These are phyloP conservation scores for Gastrolobium villosum DNA, from an alignment of 306 rosid species.

Conservation along the genomic window DNA sequence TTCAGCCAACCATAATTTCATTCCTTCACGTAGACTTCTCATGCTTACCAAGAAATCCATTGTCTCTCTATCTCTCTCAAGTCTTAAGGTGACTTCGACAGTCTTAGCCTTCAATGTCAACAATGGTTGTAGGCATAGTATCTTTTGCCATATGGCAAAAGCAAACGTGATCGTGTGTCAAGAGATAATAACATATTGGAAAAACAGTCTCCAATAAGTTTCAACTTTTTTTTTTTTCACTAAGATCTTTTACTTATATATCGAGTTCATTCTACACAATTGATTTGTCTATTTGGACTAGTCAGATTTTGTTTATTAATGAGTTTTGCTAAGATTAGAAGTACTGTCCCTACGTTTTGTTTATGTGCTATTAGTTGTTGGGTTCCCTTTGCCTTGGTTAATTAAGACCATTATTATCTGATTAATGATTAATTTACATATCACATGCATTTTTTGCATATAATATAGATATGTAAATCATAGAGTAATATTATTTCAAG, in stretches of 20 bases:
- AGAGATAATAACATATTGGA: constrained; percentile 16
- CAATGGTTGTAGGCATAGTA: constrained; percentile 34
- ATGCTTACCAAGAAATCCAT: constrained; percentile 65
- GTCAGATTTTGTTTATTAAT: constrained; percentile 32
- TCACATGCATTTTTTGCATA: too few relatives aligned
- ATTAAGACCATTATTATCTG: too few relatives aligned
- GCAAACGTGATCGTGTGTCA: constrained; percentile 40
- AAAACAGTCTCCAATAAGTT: neutral
- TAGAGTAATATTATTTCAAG: neutral
- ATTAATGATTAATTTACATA: neutral
- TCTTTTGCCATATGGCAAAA: constrained; percentile 47
- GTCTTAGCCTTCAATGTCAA: constrained; percentile 21
- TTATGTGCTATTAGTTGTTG: constrained; percentile 30
- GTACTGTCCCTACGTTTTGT: constrained; percentile 49
- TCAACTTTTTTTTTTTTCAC: neutral
- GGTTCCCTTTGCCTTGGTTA: neutral
- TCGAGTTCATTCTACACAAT: neutral
- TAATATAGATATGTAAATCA: neutral
- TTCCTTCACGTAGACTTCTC: constrained; percentile 77
- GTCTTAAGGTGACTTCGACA: constrained; percentile 8
- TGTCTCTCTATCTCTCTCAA: constrained; percentile 41
- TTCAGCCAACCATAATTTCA: constrained; percentile 62
- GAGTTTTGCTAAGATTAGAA: constrained; percentile 39
- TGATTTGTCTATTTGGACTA: constrained; percentile 36
- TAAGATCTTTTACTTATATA: constrained; percentile 8